Conservation (phyloP, 345 rosid species). For the Leavenworthia alabamica region DNA sequence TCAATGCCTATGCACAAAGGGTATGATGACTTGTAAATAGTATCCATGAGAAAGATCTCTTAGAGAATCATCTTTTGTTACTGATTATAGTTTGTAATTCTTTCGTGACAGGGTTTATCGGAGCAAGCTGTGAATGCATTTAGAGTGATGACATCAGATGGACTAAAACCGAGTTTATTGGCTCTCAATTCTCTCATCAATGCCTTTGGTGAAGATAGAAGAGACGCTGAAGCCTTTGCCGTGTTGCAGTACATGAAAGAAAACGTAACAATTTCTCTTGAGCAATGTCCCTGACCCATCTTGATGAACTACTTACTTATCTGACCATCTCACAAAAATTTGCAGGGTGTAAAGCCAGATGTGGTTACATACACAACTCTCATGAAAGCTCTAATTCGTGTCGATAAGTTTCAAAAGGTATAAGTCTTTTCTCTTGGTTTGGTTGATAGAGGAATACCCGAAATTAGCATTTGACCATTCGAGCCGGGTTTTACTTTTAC, state of each 20-base stretch:
- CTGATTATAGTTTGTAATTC: neutral
- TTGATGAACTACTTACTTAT: constrained; percentile 24
- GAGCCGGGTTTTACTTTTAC: constrained; percentile 31
- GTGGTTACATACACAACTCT: constrained; percentile 91
- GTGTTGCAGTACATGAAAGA: constrained; percentile 94
- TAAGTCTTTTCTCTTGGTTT: neutral
- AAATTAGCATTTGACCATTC: neutral
- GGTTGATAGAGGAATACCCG: neutral
- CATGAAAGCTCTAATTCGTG: constrained; percentile 89
- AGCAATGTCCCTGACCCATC: neutral
- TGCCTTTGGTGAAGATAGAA: constrained; percentile 94
- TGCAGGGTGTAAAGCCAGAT: constrained; percentile 87
- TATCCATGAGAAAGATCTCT: neutral
- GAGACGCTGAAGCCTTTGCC: constrained; percentile 86
- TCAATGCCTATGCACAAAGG: constrained; percentile 96
- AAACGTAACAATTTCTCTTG: constrained; percentile 42
- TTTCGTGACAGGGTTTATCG: constrained; percentile 69
- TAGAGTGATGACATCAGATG: constrained; percentile 80
- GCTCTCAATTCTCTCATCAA: constrained; percentile 91
- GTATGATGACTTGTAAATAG: constrained; percentile 34
- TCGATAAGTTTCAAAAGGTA: constrained; percentile 81
- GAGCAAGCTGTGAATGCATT: constrained; percentile 87
- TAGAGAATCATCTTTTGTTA: neutral
- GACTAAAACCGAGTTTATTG: constrained; percentile 70
- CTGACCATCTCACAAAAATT: constrained; percentile 13